Evolutionary conservation across 208 protist species (phyloP).

Genomic region (Balamuthia mandrillaris): DNA sequence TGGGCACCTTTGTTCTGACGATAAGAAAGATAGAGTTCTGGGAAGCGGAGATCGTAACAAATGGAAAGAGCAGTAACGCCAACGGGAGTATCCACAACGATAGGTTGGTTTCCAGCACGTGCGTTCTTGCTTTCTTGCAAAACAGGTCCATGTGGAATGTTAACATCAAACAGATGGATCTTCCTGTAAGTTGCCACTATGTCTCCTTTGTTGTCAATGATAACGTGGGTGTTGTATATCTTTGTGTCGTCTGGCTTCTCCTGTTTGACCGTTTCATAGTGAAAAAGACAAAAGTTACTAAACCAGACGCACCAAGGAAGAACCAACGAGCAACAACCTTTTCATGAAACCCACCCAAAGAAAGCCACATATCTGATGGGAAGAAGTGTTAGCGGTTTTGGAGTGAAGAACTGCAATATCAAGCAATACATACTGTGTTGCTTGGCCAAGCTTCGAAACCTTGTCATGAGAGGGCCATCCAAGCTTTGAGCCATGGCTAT

Average conservation of each 20-base stretch:
- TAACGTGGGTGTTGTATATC: background rate
- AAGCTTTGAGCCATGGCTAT: background rate
- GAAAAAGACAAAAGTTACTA: background rate
- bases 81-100: background rate
- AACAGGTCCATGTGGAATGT: background rate
- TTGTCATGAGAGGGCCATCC: background rate
- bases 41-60: background rate
- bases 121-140: background rate
- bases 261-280: background rate
- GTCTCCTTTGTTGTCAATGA: background rate
- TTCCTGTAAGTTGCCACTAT: background rate
- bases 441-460: background rate
- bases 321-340: background rate
- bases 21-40: background rate
- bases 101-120: background rate
- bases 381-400: background rate
- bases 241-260: background rate
- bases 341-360: background rate
- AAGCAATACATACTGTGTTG: background rate
- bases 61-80: background rate
- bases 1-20: background rate
- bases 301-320: background rate
- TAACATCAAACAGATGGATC: conserved; percentile 21
- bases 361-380: background rate
- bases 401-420: background rate